phyloP scores from a whole-genome alignment of 106 monocot species.

The Dioscorea zingiberensis region DNA sequence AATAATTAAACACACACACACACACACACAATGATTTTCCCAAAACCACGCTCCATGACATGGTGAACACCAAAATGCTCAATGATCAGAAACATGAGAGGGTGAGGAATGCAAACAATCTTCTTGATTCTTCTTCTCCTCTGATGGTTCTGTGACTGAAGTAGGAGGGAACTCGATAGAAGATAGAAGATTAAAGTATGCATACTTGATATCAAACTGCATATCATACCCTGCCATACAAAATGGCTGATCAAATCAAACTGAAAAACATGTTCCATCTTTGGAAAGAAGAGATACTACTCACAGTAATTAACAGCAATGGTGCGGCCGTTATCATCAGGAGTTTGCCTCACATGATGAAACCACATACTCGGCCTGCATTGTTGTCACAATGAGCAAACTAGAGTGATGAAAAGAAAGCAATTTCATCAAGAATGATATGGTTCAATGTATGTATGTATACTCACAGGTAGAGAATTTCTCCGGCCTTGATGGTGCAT shows the following conservation, averaged over 20 bases:
- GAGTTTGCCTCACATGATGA: slow-evolving; percentile 87
- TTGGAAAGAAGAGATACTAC: too few relatives aligned
- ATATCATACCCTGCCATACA: slow-evolving; percentile 79
- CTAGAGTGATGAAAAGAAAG: background rate
- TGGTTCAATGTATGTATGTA: too few relatives aligned
- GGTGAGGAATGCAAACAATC: too few relatives aligned
- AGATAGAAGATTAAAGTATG: slow-evolving; percentile 5
- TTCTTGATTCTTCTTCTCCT: too few relatives aligned
- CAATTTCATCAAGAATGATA: background rate
- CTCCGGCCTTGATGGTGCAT: slow-evolving; percentile 73
- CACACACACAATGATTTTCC: too few relatives aligned
- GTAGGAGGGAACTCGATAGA: background rate
- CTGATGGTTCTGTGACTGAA: too few relatives aligned
- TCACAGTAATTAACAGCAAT: slow-evolving; percentile 90
- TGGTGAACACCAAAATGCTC: too few relatives aligned
- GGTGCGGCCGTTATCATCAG: slow-evolving; percentile 55
- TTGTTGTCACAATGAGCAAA: background rate
- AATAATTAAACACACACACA: too few relatives aligned
- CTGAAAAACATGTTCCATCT: too few relatives aligned
- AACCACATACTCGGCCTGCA: slow-evolving; percentile 96
- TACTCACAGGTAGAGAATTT: slow-evolving; percentile 84
- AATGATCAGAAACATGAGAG: too few relatives aligned
- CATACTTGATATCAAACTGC: slow-evolving; percentile 17
- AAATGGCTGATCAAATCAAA: too few relatives aligned
- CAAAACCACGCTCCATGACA: too few relatives aligned